phyloP scores from a whole-genome alignment of 1,139 yeast genomes.

The Lodderomyces elongisporus region DNA sequence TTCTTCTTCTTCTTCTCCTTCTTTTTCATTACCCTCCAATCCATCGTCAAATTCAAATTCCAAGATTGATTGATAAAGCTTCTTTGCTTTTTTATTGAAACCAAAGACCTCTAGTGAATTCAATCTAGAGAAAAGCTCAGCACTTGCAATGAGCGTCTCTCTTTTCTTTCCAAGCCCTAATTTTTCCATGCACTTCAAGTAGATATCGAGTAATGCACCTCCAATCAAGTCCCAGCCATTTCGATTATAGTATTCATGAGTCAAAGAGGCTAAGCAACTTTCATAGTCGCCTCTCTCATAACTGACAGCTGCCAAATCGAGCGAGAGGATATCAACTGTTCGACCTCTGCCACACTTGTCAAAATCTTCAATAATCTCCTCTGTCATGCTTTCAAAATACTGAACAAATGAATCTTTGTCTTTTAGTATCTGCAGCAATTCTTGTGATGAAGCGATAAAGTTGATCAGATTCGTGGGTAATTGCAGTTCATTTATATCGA shows the following conservation, averaged over 20 bases:
- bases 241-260: constrained; percentile 61
- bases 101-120: constrained; percentile 10
- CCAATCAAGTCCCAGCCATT: constrained; percentile 79
- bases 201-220: constrained; percentile 55
- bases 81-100: constrained; percentile 17
- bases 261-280: constrained; percentile 58
- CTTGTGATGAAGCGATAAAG: constrained; percentile 7
- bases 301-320: constrained; percentile 75
- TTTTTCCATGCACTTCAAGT: constrained; percentile 62
- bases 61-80: constrained; percentile 20
- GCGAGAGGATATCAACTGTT: constrained; percentile 66
- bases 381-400: constrained; percentile 36
- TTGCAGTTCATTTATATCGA: constrained; percentile 17
- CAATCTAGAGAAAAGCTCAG: constrained; percentile 24
- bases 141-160: constrained; percentile 26
- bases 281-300: constrained; percentile 54
- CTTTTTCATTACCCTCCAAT: no score
- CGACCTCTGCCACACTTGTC: constrained; percentile 49
- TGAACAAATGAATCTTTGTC: constrained; percentile 17
- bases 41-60: constrained; percentile 15
- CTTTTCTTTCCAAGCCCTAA: constrained; percentile 18
- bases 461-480: no score
- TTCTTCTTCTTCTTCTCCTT: no score
- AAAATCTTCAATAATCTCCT: constrained; percentile 41
- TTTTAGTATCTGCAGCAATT: constrained; percentile 6